These are phyloP conservation scores for Wallacemonas rigidus DNA, from an alignment of 208 protist genomes.

Conservation along the genomic window DNA sequence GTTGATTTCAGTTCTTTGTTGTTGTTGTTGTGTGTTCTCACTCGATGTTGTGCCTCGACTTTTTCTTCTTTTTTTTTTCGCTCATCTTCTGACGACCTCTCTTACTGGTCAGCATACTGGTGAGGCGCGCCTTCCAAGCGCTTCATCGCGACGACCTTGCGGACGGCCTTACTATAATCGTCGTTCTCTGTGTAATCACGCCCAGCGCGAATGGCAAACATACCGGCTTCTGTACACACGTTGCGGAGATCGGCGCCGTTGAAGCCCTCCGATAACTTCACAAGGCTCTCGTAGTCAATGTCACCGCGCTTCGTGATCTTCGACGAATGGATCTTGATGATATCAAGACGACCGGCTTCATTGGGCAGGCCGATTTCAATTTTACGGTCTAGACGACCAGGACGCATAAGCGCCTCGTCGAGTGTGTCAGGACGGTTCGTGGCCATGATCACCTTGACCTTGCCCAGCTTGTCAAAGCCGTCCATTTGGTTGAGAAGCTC, in stretches of 20 bases:
- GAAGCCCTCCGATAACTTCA: conserved; percentile 99
- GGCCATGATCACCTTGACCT: conserved; percentile 99
- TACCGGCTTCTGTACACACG: conserved; percentile 99
- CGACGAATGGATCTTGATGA: conserved; percentile 98
- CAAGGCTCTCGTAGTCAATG: conserved; percentile 98
- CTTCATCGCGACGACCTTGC: conserved; percentile 98
- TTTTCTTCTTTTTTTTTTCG: conserved; percentile 9
- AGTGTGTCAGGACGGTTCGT: conserved; percentile 97
- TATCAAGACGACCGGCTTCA: conserved; percentile 95
- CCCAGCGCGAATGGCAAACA: conserved; percentile 98
- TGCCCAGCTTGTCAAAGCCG: conserved; percentile 97
- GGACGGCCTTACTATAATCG: conserved; percentile 99
- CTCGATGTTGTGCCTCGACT: too few species aligned
- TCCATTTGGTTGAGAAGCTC: conserved; percentile 99
- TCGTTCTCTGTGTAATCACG: conserved; percentile 98
- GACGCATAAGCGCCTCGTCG: conserved; percentile 98
- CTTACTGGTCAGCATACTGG: conserved; percentile 87
- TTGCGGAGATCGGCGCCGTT: conserved; percentile 99
- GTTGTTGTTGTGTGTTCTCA: too few species aligned
- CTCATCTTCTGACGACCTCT: background rate
- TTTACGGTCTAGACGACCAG: conserved; percentile 96
- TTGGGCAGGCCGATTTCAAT: conserved; percentile 99
- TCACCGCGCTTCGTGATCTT: conserved; percentile 98
- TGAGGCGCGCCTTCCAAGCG: conserved; percentile 96
- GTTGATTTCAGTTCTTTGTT: too few species aligned